These are phyloP conservation scores for Solanum ossicruentum DNA, from an alignment of 257 asterid genomes.

Conservation along the genomic window DNA sequence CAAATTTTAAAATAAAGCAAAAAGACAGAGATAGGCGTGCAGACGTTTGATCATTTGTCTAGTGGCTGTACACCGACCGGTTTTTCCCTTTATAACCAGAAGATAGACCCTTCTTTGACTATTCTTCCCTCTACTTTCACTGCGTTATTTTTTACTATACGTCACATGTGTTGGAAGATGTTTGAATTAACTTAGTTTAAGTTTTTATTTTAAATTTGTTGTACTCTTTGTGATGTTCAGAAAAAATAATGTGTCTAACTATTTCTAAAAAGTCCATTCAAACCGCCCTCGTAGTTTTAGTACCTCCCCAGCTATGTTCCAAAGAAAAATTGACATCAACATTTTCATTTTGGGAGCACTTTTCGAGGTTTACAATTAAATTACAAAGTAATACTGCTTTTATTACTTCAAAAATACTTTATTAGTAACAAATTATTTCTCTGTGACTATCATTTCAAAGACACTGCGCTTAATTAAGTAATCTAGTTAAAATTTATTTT, in stretches of 20 bases:
- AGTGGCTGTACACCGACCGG: background rate
- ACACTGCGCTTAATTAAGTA: background rate
- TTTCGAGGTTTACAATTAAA: background rate
- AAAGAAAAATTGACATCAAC: background rate
- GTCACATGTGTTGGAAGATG: background rate
- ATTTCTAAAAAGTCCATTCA: too few relatives aligned
- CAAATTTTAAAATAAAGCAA: background rate
- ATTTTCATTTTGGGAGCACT: background rate
- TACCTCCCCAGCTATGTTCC: background rate
- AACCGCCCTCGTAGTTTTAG: too few relatives aligned
- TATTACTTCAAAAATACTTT: background rate
- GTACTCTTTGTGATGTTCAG: too few relatives aligned
- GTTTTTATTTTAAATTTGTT: too few relatives aligned
- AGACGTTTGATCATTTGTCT: conserved; percentile 23
- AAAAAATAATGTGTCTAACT: too few relatives aligned
- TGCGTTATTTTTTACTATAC: background rate
- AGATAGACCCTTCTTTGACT: background rate
- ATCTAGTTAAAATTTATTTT: background rate
- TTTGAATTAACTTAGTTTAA: background rate
- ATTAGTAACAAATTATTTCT: background rate
- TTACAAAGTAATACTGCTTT: background rate
- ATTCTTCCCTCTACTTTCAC: background rate
- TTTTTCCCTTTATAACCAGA: background rate
- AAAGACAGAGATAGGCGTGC: conserved; percentile 22
- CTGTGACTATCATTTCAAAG: background rate